A percentile compares a stretch with the other conserved stretches of the same genome.
phyloP scores from a whole-genome alignment of 345 rosid species.

The Aquilaria sinensis region DNA sequence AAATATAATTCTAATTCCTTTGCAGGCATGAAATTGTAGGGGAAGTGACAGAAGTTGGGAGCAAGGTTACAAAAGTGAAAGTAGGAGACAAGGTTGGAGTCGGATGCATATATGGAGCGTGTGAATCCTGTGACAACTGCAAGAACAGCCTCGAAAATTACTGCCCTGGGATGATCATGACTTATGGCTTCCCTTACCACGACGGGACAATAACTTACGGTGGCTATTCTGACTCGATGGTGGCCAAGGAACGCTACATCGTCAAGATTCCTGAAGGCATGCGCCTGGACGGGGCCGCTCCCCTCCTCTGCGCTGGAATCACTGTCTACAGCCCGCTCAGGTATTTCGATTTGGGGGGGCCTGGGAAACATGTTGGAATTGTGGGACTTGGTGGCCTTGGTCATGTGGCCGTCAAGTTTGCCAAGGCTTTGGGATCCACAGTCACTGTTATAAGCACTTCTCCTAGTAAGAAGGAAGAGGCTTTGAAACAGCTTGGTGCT shows the following conservation, averaged over 20 bases:
- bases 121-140: slow-evolving; percentile 42
- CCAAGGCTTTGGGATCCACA: slow-evolving; percentile 40
- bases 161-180: slow-evolving; percentile 30
- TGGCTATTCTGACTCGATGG: slow-evolving; percentile 52
- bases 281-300: slow-evolving; percentile 50
- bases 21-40: slow-evolving; percentile 52
- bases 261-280: slow-evolving; percentile 43
- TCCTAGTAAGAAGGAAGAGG: slow-evolving; percentile 35
- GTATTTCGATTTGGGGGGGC: slow-evolving; percentile 31
- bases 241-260: slow-evolving; percentile 43
- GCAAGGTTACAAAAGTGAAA: slow-evolving; percentile 42
- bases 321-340: slow-evolving; percentile 66
- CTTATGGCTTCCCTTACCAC: slow-evolving; percentile 26
- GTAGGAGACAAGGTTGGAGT: slow-evolving; percentile 57
- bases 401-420: slow-evolving; percentile 47
- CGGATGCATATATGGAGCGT: slow-evolving; percentile 49
- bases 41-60: slow-evolving; percentile 45
- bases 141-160: slow-evolving; percentile 44
- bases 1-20: no score
- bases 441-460: slow-evolving; percentile 50
- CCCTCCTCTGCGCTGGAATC: slow-evolving; percentile 68
- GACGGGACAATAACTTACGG: slow-evolving; percentile 52
- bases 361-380: slow-evolving; percentile 32
- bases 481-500: slow-evolving; percentile 37
- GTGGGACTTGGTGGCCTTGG: slow-evolving; percentile 55